Conservation (phyloP, 768 basidiomycete genomes). For the Suillus subluteus region DNA sequence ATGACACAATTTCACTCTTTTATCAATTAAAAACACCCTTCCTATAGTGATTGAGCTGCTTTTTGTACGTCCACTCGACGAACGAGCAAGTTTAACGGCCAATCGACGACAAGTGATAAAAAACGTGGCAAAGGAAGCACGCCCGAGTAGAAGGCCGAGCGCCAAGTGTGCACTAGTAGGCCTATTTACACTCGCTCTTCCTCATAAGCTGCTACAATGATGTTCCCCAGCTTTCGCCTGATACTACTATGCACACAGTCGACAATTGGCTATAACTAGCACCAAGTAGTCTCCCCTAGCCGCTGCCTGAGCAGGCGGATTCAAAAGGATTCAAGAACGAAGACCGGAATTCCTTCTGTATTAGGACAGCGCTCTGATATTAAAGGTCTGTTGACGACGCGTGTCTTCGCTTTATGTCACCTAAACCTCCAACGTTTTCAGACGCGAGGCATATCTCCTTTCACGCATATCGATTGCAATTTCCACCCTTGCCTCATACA, state of each 20-base stretch:
- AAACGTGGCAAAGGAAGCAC: conserved; percentile 2
- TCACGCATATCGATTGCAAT: neutral
- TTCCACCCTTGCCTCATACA: neutral
- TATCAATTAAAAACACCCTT: conserved; percentile 1
- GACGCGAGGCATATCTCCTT: neutral
- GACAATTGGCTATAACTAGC: neutral
- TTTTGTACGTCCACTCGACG: conserved; percentile 7
- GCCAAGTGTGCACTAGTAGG: neutral
- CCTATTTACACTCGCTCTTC: neutral
- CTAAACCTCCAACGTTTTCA: neutral
- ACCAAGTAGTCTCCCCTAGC: neutral
- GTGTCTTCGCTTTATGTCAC: conserved; percentile 1
- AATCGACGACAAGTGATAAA: neutral
- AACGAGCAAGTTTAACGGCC: neutral
- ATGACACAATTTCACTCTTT: neutral
- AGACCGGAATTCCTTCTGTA: neutral
- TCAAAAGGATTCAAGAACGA: neutral
- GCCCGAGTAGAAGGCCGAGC: neutral
- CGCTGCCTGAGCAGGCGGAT: neutral
- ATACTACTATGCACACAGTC: neutral
- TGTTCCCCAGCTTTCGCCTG: neutral
- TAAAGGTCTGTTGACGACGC: neutral
- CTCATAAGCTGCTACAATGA: neutral
- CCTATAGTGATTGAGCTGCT: neutral
- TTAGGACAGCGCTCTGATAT: neutral